A percentile compares a stretch with the other conserved stretches of the same genome.
phyloP scores from a whole-genome alignment of 805 yeast genomes.

The Kuraishia capsulata region DNA sequence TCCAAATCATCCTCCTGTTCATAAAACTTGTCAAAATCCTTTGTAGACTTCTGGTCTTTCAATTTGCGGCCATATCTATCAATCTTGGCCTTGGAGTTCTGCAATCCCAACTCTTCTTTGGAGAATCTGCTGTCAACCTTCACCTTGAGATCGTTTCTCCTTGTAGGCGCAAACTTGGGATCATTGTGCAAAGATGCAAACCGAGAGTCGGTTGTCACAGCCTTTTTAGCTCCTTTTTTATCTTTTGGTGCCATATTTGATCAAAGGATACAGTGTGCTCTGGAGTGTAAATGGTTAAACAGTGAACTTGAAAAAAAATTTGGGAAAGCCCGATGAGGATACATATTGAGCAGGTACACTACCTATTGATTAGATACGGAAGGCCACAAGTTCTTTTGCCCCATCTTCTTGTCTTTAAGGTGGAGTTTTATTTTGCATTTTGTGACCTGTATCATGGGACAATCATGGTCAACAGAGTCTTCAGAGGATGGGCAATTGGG shows the following conservation, averaged over 20 bases:
- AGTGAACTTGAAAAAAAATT: no score
- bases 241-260: constrained; percentile 4
- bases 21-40: constrained; percentile 59
- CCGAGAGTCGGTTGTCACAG: constrained; percentile 58
- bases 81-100: constrained; percentile 56
- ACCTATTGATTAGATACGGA: no score
- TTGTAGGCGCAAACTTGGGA: constrained; percentile 79
- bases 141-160: constrained; percentile 58
- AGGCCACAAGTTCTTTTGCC: no score
- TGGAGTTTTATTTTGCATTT: no score
- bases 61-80: constrained; percentile 85
- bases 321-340: no score
- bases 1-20: constrained; percentile 23
- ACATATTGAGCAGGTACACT: no score
- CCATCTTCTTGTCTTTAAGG: no score
- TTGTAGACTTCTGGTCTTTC: constrained; percentile 28
- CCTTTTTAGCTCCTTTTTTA: constrained; percentile 9
- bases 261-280: neutral
- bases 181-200: constrained; percentile 74
- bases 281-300: neutral
- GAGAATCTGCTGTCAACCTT: constrained; percentile 79
- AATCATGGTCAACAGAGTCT: constrained; percentile 8
- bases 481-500: constrained; percentile 4
- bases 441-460: constrained; percentile 10
- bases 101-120: constrained; percentile 51